Conservation (phyloP, 139 green algal genomes). For the Yamagishiella unicocca region DNA sequence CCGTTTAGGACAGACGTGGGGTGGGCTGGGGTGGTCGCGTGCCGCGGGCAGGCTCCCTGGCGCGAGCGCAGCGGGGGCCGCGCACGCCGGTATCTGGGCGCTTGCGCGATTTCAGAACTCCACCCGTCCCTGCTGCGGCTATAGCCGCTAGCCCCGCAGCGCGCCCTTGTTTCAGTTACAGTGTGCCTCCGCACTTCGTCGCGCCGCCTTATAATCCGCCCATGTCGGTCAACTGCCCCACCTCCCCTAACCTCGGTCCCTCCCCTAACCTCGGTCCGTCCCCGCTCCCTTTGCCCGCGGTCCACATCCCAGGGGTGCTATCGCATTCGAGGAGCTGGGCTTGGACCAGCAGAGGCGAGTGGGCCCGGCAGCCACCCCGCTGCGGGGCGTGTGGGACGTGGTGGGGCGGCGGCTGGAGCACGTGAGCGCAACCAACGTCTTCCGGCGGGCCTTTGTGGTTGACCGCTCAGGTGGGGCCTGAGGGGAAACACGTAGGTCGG, state of each 20-base stretch:
- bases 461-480: slow-evolving; percentile 20
- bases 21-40: too few relatives aligned
- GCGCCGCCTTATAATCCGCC: too few relatives aligned
- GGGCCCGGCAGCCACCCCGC: slow-evolving; percentile 5
- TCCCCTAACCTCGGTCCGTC: too few relatives aligned
- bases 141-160: neutral
- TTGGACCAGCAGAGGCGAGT: slow-evolving; percentile 7
- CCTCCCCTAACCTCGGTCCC: too few relatives aligned
- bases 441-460: slow-evolving; percentile 9
- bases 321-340: slow-evolving; percentile 39
- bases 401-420: neutral
- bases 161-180: too few relatives aligned
- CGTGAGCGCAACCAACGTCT: neutral
- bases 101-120: too few relatives aligned
- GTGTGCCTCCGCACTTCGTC: too few relatives aligned
- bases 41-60: too few relatives aligned
- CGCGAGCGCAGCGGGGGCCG: too few relatives aligned
- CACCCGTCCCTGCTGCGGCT: neutral
- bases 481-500: neutral
- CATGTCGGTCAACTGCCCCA: too few relatives aligned
- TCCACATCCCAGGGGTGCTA: slow-evolving; percentile 4
- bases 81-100: too few relatives aligned
- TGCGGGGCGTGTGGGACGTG: slow-evolving; percentile 40
- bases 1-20: too few relatives aligned
- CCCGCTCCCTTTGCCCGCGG: neutral